Evolutionary conservation across 805 yeast species (phyloP).

Genomic region (Cyberlindnera mycetangii): DNA sequence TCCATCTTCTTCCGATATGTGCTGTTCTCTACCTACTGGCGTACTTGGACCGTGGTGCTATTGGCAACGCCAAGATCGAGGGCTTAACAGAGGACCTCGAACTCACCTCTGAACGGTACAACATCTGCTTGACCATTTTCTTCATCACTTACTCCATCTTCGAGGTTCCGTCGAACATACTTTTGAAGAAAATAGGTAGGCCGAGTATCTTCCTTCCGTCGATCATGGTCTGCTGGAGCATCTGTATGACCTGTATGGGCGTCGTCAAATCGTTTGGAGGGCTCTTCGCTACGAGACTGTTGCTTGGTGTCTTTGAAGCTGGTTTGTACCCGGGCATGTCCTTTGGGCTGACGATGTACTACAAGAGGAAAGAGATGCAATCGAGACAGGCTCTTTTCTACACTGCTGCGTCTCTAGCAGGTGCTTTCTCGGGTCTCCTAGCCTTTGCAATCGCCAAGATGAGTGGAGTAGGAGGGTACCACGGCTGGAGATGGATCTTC

Average conservation of each 20-base stretch:
- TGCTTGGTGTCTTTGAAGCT: conserved; percentile 21
- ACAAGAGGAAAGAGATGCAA: conserved; percentile 24
- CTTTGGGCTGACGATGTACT: conserved; percentile 26
- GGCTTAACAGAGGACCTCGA: conserved; percentile 7
- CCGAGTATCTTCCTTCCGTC: conserved; percentile 14
- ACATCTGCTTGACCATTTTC: conserved; percentile 17
- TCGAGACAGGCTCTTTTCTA: conserved; percentile 27
- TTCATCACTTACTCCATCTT: conserved; percentile 20
- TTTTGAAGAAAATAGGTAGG: conserved; percentile 20
- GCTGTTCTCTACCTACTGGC: conserved; percentile 15
- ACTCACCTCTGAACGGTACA: conserved; percentile 9
- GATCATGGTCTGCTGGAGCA: conserved; percentile 18
- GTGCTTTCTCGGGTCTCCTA: conserved; percentile 25
- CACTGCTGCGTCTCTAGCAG: conserved; percentile 25
- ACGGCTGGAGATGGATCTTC: conserved; percentile 23
- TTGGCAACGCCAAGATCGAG: conserved; percentile 13
- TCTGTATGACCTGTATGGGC: conserved; percentile 18
- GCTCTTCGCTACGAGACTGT: conserved; percentile 16
- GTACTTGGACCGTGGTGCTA: conserved; percentile 17
- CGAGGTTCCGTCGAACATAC: conserved; percentile 20
- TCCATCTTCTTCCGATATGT: conserved; percentile 15
- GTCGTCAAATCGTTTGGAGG: conserved; percentile 17
- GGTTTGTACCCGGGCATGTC: conserved; percentile 20
- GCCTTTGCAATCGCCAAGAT: conserved; percentile 21
- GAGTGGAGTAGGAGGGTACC: conserved; percentile 15